Conservation (phyloP, 2,329 filamentous ascomycete genomes). For the Trichophyton verrucosum region DNA sequence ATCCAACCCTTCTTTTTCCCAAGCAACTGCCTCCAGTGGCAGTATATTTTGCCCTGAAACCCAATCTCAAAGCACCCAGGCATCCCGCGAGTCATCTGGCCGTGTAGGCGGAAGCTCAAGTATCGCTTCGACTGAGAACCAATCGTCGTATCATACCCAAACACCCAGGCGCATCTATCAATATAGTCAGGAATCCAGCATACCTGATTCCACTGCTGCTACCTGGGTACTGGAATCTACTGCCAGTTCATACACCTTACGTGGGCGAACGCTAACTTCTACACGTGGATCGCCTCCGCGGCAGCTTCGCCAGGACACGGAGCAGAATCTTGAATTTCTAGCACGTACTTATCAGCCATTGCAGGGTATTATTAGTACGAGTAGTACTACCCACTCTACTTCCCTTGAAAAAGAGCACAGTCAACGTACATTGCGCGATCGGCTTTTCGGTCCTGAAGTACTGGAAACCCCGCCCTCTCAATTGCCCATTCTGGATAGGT, state of each 20-base stretch:
- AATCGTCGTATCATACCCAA: background rate
- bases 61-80: conserved; percentile 4
- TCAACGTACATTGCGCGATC: background rate
- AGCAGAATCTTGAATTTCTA: background rate
- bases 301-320: background rate
- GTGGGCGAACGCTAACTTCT: background rate
- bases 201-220: background rate
- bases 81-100: background rate
- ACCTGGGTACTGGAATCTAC: conserved; percentile 2
- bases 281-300: background rate
- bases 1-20: conserved; percentile 1
- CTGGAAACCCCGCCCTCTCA: background rate
- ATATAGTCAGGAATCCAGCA: background rate
- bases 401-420: background rate
- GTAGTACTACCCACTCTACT: background rate
- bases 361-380: background rate
- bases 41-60: conserved; percentile 7
- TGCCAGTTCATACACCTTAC: background rate
- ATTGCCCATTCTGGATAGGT: background rate
- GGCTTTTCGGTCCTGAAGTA: background rate
- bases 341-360: background rate
- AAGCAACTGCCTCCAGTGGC: conserved; percentile 6
- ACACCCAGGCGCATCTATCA: background rate
- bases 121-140: background rate
- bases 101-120: background rate